phyloP scores from a whole-genome alignment of 148 eudicot genomes.

The Rhododendron mucronatum region DNA sequence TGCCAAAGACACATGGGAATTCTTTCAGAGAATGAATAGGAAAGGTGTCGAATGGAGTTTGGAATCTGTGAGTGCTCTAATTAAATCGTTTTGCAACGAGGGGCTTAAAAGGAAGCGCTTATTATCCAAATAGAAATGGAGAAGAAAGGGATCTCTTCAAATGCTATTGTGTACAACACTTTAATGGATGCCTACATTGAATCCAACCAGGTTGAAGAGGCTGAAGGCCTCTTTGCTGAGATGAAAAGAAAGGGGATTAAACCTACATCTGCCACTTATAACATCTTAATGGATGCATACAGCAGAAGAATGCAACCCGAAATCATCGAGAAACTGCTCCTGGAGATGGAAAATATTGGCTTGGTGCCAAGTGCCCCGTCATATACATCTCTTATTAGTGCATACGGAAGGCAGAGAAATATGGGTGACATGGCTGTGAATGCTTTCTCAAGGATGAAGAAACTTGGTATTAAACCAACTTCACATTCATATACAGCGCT shows the following conservation, averaged over 20 bases:
- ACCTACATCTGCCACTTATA: conserved; percentile 66
- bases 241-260: conserved; percentile 64
- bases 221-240: conserved; percentile 84
- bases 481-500: conserved; percentile 90
- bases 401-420: conserved; percentile 76
- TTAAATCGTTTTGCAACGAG: conserved; percentile 85
- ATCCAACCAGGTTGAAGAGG: conserved; percentile 77
- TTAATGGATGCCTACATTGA: conserved; percentile 74
- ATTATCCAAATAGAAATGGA: conserved; percentile 87
- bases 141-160: conserved; percentile 77
- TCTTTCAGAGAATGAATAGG: conserved; percentile 66
- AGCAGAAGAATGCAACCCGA: conserved; percentile 91
- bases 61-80: conserved; percentile 71
- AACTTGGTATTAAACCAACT: conserved; percentile 70
- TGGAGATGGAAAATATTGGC: conserved; percentile 65
- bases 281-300: conserved; percentile 85
- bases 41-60: conserved; percentile 81
- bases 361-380: conserved; percentile 72
- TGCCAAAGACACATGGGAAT: conserved; percentile 87
- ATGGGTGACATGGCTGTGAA: conserved; percentile 92
- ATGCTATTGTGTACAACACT: conserved; percentile 71
- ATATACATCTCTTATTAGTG: conserved; percentile 80
- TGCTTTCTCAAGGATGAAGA: conserved; percentile 87
- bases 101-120: conserved; percentile 84
- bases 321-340: conserved; percentile 63